Conservation (phyloP, 371 early-diverging fungal species). For the Mucor racemosus region DNA sequence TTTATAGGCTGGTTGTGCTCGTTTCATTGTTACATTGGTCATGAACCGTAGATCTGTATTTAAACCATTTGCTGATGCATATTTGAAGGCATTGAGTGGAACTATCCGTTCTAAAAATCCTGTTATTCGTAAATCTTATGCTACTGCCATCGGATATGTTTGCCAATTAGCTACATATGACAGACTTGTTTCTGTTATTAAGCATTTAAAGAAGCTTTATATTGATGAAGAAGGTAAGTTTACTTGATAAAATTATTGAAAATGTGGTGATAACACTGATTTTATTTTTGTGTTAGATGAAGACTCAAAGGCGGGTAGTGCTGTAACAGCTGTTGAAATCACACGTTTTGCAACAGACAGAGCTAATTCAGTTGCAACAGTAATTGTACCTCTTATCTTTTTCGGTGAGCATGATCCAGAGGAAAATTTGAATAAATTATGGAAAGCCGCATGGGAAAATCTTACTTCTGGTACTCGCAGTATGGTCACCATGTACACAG, state of each 20-base stretch:
- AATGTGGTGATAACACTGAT: neutral
- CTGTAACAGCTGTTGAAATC: constrained; percentile 77
- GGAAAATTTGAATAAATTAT: constrained; percentile 59
- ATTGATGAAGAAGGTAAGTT: constrained; percentile 66
- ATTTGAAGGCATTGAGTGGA: constrained; percentile 78
- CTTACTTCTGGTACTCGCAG: constrained; percentile 73
- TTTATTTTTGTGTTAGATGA: constrained; percentile 54
- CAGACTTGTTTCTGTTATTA: constrained; percentile 67
- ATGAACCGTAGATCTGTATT: constrained; percentile 68
- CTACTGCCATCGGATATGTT: constrained; percentile 84
- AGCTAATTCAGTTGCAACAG: constrained; percentile 61
- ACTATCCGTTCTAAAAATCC: constrained; percentile 80
- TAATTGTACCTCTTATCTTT: constrained; percentile 76
- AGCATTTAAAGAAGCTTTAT: constrained; percentile 74
- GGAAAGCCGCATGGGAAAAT: constrained; percentile 88
- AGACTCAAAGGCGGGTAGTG: constrained; percentile 75
- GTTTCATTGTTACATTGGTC: constrained; percentile 79
- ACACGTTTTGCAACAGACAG: constrained; percentile 76
- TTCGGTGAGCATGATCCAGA: constrained; percentile 78
- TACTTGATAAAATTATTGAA: neutral
- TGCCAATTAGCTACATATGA: constrained; percentile 65
- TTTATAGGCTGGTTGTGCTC: constrained; percentile 83
- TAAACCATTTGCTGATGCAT: constrained; percentile 61
- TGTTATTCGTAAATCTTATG: constrained; percentile 83
- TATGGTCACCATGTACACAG: constrained; percentile 61